Conservation (phyloP, 305 asterid genomes). For the Solanum chacoense region DNA sequence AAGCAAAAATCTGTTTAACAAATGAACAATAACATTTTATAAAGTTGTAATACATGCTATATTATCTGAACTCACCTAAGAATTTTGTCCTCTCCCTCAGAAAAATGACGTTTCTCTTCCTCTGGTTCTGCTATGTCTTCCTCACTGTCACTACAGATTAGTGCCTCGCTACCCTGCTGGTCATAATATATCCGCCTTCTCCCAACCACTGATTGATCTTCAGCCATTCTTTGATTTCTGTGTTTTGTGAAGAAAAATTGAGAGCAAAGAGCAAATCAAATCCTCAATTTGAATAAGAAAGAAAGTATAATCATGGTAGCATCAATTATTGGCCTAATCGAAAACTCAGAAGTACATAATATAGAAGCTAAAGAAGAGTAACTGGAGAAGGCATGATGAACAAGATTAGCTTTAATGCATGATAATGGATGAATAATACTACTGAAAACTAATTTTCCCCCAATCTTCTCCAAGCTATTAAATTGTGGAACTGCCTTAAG, state of each 20-base stretch:
- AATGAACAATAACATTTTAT: neutral
- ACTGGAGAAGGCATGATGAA: neutral
- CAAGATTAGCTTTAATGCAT: neutral
- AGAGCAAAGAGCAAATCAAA: constrained; percentile 25
- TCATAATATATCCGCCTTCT: constrained; percentile 91
- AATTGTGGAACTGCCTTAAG: neutral
- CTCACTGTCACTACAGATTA: constrained; percentile 97
- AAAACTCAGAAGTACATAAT: neutral
- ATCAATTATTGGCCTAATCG: constrained; percentile 3
- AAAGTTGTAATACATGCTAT: neutral
- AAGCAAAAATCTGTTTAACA: neutral
- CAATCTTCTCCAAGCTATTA: neutral
- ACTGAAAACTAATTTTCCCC: neutral
- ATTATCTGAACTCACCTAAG: constrained; percentile 35
- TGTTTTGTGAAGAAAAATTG: constrained; percentile 36
- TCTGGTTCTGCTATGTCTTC: constrained; percentile 64
- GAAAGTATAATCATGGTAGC: constrained; percentile 1
- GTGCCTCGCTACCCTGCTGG: constrained; percentile 83
- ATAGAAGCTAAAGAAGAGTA: neutral
- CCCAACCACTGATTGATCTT: constrained; percentile 93
- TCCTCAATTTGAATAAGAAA: constrained; percentile 1
- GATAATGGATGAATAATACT: neutral
- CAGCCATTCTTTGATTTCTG: constrained; percentile 99
- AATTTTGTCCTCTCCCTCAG: constrained; percentile 78
- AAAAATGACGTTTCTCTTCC: constrained; percentile 60